These are phyloP conservation scores for Penicillium sclerotiorum DNA, from an alignment of 2,329 filamentous ascomycete species.

Conservation along the genomic window DNA sequence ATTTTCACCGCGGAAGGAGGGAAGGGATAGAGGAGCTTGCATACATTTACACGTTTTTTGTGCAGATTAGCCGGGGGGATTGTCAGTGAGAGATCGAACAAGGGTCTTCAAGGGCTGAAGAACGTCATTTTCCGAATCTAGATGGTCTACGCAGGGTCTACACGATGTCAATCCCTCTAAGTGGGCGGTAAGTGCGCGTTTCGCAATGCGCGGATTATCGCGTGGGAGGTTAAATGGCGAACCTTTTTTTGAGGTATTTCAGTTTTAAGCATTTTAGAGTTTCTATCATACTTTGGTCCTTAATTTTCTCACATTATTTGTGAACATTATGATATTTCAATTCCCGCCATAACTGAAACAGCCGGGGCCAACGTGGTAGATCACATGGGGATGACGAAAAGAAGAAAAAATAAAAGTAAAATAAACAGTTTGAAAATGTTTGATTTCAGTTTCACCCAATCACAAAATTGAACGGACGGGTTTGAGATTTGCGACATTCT, in stretches of 20 bases:
- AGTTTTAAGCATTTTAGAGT: background rate
- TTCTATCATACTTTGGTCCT: background rate
- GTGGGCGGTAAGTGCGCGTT: conserved; percentile 19
- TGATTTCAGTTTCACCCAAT: background rate
- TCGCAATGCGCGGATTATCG: conserved; percentile 16
- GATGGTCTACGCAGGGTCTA: conserved; percentile 12
- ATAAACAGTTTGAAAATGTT: background rate
- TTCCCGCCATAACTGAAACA: conserved; percentile 20
- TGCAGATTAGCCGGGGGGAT: conserved; percentile 14
- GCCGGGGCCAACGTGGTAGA: conserved; percentile 26
- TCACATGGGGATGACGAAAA: conserved; percentile 25
- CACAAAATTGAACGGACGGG: background rate
- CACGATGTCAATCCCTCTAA: background rate
- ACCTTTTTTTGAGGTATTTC: background rate
- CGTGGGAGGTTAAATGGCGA: conserved; percentile 11
- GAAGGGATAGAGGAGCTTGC: conserved; percentile 19
- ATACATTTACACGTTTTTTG: conserved; percentile 6
- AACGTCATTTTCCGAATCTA: conserved; percentile 14
- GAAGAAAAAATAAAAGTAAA: conserved; percentile 1
- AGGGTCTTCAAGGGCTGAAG: conserved; percentile 13
- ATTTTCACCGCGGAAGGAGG: conserved; percentile 22
- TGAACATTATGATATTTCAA: background rate
- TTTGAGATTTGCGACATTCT: conserved; percentile 11
- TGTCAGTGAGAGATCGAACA: conserved; percentile 17
- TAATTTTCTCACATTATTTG: background rate